phyloP scores from a whole-genome alignment of 148 eudicot species.

The Pharnaceum exiguum region DNA sequence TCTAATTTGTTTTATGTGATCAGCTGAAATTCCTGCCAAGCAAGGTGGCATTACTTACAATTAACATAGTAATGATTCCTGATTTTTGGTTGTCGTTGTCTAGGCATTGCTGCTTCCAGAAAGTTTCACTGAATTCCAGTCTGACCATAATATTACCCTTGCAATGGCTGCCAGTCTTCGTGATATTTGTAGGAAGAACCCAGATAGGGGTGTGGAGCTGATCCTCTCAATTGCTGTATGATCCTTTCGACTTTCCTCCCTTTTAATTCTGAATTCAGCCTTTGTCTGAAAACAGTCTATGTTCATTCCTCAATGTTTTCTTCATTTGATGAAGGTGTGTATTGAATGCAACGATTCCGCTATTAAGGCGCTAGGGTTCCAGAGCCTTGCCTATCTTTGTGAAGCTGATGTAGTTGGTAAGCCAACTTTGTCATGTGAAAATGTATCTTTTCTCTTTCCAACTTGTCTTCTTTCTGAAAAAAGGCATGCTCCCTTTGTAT shows the following conservation, averaged over 20 bases:
- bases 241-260: conserved; percentile 4
- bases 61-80: background rate
- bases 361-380: conserved; percentile 73
- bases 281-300: background rate
- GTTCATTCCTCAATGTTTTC: conserved; percentile 2
- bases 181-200: conserved; percentile 80
- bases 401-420: conserved; percentile 97
- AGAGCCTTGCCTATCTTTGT: conserved; percentile 85
- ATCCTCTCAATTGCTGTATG: conserved; percentile 89
- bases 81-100: conserved; percentile 12
- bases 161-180: conserved; percentile 81
- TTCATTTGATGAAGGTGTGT: conserved; percentile 55
- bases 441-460: no score
- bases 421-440: background rate
- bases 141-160: conserved; percentile 48
- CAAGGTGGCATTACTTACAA: background rate
- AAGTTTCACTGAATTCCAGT: conserved; percentile 37
- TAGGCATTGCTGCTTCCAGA: conserved; percentile 71
- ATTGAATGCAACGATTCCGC: conserved; percentile 67
- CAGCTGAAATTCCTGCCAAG: background rate
- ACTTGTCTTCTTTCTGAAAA: background rate
- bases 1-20: background rate
- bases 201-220: conserved; percentile 94
- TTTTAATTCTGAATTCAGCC: background rate
- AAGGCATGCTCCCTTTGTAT: no score